Evolutionary conservation across 345 rosid genomes (phyloP), one percentile per base, ranked within the genome.

Genomic region (Citrus australasica): DNA sequence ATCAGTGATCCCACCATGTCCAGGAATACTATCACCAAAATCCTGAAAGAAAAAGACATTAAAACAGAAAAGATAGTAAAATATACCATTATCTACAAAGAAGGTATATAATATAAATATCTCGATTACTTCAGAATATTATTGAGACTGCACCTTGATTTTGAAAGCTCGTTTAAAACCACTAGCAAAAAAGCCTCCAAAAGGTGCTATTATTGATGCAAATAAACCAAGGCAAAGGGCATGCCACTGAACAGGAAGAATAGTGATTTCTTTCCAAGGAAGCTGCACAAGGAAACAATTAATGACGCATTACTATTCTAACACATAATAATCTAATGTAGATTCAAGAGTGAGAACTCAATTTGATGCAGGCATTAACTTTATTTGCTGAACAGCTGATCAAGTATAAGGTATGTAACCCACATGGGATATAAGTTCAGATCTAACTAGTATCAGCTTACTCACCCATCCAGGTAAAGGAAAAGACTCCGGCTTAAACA

Each of bases 21-120:
- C 99, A n/a, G 99, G 98, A 79, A 96, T 96, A 78, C 99, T 96
- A 84, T 96, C 99, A 71, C 99, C 98, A 83, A 96, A 96, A 83
- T 96, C 99, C 98, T 96, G 92, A 32, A 4, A 56, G 63, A 71
- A 78, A 58, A 72, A 32, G 48, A 46, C 9, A 22, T 71, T 22
- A 33, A 40, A 9, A 61, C 9, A 61, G 25, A 25, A 59, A 70
- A 28, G 11, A 37, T 55, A 53, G 63, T 35, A 53, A 33, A 62
- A 22, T 19, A 37, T 19, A 24, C 9, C 14, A 27, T 24, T 28
- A 30, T 25, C 30, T 11, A 30, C 38, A 62, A 13, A 33, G 53
- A 58, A 64, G 51, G 51, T 46, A 46, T 33, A 48, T 11, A 46
- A 5, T 9, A 40, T 8, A 14, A 37, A 71, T 19, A 27, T 65